Evolutionary conservation across 2,329 filamentous ascomycete species (phyloP).

Genomic region (Curvularia lunata): DNA sequence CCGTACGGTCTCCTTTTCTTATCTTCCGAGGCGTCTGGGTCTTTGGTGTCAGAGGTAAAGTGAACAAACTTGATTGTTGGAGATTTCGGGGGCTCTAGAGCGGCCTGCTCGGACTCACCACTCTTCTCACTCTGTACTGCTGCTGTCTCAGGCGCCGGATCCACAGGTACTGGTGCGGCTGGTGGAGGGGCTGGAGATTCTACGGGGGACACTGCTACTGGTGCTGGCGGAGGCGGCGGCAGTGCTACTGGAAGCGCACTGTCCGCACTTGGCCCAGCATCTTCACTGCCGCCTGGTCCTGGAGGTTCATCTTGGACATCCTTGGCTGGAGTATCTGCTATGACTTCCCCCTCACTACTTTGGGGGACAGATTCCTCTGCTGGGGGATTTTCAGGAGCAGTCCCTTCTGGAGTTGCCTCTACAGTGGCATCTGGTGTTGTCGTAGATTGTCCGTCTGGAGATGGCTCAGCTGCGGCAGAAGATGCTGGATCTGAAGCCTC

Average conservation of each 20-base stretch:
- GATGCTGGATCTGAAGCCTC: slow-evolving; percentile 22
- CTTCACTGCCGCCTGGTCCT: slow-evolving; percentile 8
- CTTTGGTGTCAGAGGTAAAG: slow-evolving; percentile 49
- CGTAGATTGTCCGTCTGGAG: not conserved
- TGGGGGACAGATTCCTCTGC: slow-evolving; percentile 8
- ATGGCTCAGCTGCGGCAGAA: not conserved
- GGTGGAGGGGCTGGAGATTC: slow-evolving; percentile 22
- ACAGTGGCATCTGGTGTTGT: slow-evolving; percentile 18
- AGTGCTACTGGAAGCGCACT: slow-evolving; percentile 14
- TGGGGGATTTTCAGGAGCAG: slow-evolving; percentile 6
- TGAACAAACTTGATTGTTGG: slow-evolving; percentile 44
- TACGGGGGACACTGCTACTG: slow-evolving; percentile 12
- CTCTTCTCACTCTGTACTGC: slow-evolving; percentile 37
- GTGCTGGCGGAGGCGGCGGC: not conserved
- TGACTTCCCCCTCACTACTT: slow-evolving; percentile 16
- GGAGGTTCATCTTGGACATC: slow-evolving; percentile 39
- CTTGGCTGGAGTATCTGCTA: slow-evolving; percentile 23
- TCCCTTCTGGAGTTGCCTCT: slow-evolving; percentile 19
- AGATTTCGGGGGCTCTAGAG: slow-evolving; percentile 42
- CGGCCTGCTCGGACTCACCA: slow-evolving; percentile 48
- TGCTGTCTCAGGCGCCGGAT: slow-evolving; percentile 8
- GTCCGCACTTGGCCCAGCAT: no score
- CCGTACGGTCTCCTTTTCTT: slow-evolving; percentile 39
- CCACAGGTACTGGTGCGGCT: slow-evolving; percentile 19
- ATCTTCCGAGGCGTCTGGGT: slow-evolving; percentile 37